Percentiles rank a stretch among this genome's conserved stretches.
These are phyloP conservation scores for Hypoxylon sp. DNA, from an alignment of 2,329 filamentous ascomycete genomes.

Conservation along the genomic window DNA sequence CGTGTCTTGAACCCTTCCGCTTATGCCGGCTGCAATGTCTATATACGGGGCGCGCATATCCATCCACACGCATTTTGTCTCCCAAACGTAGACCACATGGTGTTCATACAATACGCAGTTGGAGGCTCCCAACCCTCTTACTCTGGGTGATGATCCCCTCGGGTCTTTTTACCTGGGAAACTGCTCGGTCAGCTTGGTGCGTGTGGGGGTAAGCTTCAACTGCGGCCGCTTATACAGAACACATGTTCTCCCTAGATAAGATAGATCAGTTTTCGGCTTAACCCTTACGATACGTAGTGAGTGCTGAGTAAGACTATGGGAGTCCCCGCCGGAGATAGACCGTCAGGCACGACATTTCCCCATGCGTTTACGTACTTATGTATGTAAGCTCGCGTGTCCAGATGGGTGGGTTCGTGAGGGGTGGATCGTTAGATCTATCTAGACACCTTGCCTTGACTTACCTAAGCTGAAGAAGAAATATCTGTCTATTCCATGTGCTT, in stretches of 20 bases:
- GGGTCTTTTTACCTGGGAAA: conserved; percentile 10
- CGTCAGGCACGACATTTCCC: conserved; percentile 6
- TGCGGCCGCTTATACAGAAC: conserved; percentile 8
- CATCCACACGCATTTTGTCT: not conserved
- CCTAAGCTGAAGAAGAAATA: conserved; percentile 1
- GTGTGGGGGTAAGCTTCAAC: conserved; percentile 1
- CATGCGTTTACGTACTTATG: conserved; percentile 16
- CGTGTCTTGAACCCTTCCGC: not conserved
- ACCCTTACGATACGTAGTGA: conserved; percentile 1
- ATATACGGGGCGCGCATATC: not conserved
- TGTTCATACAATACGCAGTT: not conserved
- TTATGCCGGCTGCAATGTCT: not conserved
- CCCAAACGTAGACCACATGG: not conserved
- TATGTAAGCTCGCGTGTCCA: conserved; percentile 19
- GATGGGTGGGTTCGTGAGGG: conserved; percentile 19
- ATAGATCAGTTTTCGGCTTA: conserved; percentile 4
- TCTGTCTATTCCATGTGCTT: not conserved
- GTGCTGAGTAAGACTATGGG: conserved; percentile 22
- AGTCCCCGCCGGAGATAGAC: conserved; percentile 11
- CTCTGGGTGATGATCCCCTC: conserved; percentile 2
- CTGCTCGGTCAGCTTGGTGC: conserved; percentile 1
- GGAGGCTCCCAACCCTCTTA: not conserved
- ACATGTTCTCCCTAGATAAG: conserved; percentile 3
- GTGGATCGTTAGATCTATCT: not conserved
- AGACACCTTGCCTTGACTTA: conserved; percentile 9